Evolutionary conservation across 768 basidiomycete genomes (phyloP).

Genomic region (Lactifluus echinatus): DNA sequence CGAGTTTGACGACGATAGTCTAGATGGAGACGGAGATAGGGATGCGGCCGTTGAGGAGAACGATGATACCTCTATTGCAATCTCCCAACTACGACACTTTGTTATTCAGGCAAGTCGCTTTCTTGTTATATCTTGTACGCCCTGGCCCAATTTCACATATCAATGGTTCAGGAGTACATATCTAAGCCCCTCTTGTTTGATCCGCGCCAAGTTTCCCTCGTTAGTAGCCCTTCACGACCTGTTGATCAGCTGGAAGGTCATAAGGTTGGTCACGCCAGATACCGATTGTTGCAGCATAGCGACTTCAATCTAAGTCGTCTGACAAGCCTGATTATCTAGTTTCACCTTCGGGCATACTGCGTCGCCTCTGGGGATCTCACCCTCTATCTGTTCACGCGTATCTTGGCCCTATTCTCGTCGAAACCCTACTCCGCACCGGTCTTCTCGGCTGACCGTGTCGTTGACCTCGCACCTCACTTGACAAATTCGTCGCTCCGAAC

Average conservation of each 20-base stretch:
- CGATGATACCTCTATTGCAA: slow-evolving; percentile 53
- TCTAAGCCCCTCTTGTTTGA: slow-evolving; percentile 69
- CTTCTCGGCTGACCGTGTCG: slow-evolving; percentile 18
- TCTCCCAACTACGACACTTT: slow-evolving; percentile 89
- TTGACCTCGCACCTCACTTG: slow-evolving; percentile 67
- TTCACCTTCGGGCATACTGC: slow-evolving; percentile 89
- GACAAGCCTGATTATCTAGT: slow-evolving; percentile 38
- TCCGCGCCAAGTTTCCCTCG: slow-evolving; percentile 39
- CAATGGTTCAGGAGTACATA: slow-evolving; percentile 68
- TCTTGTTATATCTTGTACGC: neutral
- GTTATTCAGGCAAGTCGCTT: slow-evolving; percentile 71
- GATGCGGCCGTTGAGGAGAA: slow-evolving; percentile 20
- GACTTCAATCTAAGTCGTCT: neutral
- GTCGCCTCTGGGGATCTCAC: slow-evolving; percentile 67
- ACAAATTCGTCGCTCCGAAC: slow-evolving; percentile 89
- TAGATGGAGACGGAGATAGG: slow-evolving; percentile 34
- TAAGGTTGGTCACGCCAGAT: slow-evolving; percentile 41
- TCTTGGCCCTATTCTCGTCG: slow-evolving; percentile 84
- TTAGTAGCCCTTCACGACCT: slow-evolving; percentile 21
- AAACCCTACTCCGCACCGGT: slow-evolving; percentile 52
- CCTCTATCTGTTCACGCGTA: slow-evolving; percentile 72
- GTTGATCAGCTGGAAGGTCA: slow-evolving; percentile 34
- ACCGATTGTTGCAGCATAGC: neutral
- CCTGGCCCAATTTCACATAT: neutral
- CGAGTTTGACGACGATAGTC: slow-evolving; percentile 59